Evolutionary conservation across 1,284 basidiomycete species (phyloP), one percentile per base, ranked within the genome.

Genomic region (Ganoderma meredithae): DNA sequence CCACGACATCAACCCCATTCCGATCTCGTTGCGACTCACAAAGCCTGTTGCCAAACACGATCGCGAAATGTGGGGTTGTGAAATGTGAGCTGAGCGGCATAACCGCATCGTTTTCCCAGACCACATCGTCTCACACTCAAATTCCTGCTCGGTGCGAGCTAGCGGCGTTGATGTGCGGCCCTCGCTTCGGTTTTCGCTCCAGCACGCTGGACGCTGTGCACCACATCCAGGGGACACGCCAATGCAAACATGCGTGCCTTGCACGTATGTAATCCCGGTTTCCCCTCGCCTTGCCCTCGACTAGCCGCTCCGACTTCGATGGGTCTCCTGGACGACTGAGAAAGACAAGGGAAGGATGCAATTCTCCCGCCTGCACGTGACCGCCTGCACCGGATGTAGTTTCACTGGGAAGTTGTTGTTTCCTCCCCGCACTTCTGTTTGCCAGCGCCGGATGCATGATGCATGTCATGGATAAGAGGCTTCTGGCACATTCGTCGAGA

Each of bases 251-350:
- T 13, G 47, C 10, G 22, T 49, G 22, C 22, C 22, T 25, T 4
- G 27, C 52, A 55, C 52, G 52, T 31, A 55, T 19, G 52, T 31
- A 55, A 33, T 55, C 52, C 52, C 52, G 52, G 52, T 27, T 27
- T 13, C 27, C 27, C 9, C 4, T 53, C 52, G 3, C 12, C 27
- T 53, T 31, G 52, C 25, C 3, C 27, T 55, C 27, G 52, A 31
- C 17, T 22, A 13, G 15, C 27, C 13, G 17, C 27, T 33, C 17
- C 52, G 44, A 31, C 52, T 33, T 6, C 52, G 44, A 31, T 17
- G 13, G 7, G 52, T 55, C 15, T 15, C 52, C 52, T 31, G 27
- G 52, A 33, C 52, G 9, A 55, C 52, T 55, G 15, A 55, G 52
- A 31, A 31, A 31, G 27, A 31, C 27, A 31, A 31, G 27, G 3